Evolutionary conservation across 2,329 filamentous ascomycete genomes (phyloP).

Genomic region (Stachybotrys elegans): DNA sequence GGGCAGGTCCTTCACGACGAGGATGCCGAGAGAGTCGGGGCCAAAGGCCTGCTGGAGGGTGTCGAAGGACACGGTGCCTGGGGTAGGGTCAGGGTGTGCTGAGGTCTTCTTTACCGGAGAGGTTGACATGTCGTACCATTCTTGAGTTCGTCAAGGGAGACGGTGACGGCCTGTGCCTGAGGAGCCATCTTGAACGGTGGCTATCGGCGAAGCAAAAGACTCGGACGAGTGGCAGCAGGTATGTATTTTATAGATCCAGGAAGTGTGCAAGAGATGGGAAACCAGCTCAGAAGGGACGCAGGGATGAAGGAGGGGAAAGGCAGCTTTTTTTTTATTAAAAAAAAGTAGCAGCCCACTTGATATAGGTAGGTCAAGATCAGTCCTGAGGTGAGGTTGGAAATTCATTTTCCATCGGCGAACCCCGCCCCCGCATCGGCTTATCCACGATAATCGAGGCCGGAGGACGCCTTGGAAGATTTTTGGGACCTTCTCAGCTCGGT

Average conservation of each 20-base stretch:
- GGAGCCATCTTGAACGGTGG: slow-evolving; percentile 35
- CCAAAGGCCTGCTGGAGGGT: slow-evolving; percentile 79
- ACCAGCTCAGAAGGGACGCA: too few species aligned
- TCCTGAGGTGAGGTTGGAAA: too few species aligned
- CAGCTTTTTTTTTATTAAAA: too few species aligned
- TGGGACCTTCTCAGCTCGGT: not conserved
- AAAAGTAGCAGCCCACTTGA: not conserved
- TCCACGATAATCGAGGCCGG: not conserved
- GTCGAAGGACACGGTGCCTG: slow-evolving; percentile 63
- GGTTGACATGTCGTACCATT: slow-evolving; percentile 38
- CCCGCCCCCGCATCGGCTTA: not conserved
- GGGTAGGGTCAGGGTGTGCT: slow-evolving; percentile 1
- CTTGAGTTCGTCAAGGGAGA: slow-evolving; percentile 57
- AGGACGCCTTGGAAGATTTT: not conserved
- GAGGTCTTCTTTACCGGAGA: not conserved
- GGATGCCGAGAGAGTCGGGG: slow-evolving; percentile 82
- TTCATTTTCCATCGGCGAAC: not conserved
- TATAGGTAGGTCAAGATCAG: too few species aligned
- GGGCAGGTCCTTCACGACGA: slow-evolving; percentile 86
- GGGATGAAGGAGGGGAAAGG: too few species aligned
- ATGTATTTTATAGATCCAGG: too few species aligned
- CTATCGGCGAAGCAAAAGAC: too few species aligned
- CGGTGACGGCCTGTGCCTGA: slow-evolving; percentile 51
- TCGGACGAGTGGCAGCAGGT: too few species aligned
- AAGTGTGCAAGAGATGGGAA: too few species aligned